These are phyloP conservation scores for Porcisia hertigi DNA, from an alignment of 208 protist genomes.

Conservation along the genomic window DNA sequence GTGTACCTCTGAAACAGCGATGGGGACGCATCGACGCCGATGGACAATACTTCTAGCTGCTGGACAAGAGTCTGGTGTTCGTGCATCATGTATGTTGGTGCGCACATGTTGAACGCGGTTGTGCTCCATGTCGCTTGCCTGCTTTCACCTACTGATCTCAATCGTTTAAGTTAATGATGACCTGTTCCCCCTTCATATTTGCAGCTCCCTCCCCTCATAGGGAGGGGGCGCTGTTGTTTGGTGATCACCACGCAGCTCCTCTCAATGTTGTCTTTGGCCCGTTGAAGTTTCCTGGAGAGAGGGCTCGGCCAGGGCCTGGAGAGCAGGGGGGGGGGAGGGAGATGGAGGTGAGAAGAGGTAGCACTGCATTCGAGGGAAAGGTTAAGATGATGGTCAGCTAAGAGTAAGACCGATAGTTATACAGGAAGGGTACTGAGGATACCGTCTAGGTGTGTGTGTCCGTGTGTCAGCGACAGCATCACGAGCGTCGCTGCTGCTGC, in stretches of 20 bases:
- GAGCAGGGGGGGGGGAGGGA: no score
- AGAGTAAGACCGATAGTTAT: not conserved
- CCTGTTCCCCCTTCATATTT: not conserved
- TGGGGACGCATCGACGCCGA: not conserved
- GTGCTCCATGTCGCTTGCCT: not conserved
- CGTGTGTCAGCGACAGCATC: not conserved
- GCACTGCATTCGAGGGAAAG: no score
- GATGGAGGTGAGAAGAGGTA: no score
- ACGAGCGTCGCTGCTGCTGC: not conserved
- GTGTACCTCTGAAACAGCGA: not conserved
- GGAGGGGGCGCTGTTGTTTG: not conserved
- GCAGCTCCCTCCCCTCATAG: not conserved
- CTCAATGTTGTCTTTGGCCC: no score
- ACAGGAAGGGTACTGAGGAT: not conserved
- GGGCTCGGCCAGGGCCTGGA: no score
- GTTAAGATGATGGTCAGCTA: not conserved
- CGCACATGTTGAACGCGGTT: no score
- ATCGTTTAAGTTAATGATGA: constrained; percentile 7
- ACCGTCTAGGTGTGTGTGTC: not conserved
- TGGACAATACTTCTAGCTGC: no score
- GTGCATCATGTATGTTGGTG: not conserved
- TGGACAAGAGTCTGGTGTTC: not conserved
- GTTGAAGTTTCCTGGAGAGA: no score
- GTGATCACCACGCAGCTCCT: no score
- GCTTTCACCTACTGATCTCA: not conserved